Evolutionary conservation across 768 basidiomycete species (phyloP), one percentile per base, ranked within the genome.

Genomic region (Favolaschia claudopus): DNA sequence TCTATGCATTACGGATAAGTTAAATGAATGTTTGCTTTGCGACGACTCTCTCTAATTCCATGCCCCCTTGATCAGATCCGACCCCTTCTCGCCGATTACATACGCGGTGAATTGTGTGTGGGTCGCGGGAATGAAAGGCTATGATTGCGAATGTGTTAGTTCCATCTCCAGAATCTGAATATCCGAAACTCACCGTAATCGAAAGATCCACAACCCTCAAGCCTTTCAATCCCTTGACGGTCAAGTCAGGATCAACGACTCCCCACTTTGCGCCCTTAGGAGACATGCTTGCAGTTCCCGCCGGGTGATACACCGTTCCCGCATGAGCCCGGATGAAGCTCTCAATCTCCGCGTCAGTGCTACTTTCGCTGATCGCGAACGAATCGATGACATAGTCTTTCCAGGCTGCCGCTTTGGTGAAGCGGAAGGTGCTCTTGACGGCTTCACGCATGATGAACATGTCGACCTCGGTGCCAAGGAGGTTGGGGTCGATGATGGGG

Each of bases 401-500:
- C 61, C 64, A 72, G 1, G 72, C 64, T 1, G 67, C 55, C 4
- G 61, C 63, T 3, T 49, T 33, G 9, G 64, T 36, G 45, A 72
- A 72, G 20, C 55, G 55, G 9, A 52, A n/a, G 1, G 62, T 69
- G 34, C 55, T 62, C n/a, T 55, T 58, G 20, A 68, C 49, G 36
- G 62, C 64, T 20, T 63, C 60, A 25, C 67, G 65, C 63, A 74
- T 64, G 32, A 63, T 64, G 25, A 60, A 46, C 34, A 69, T 46
- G 54, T 72, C 73, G 49, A 66, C 58, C 7, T 60, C 49, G 15
- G 63, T 40, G 37, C 55, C 64, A 22, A 79, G 72, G 70, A 82
- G 77, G 56, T 77, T 77, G 0, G 81, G 79, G 65, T 85, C 76
- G 67, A 85, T 80, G 19, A 71, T 36, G 1, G 83, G 82, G 31